Evolutionary conservation across 2,329 filamentous ascomycete species (phyloP).

Genomic region (Arthrobotrys pseudoclavata): DNA sequence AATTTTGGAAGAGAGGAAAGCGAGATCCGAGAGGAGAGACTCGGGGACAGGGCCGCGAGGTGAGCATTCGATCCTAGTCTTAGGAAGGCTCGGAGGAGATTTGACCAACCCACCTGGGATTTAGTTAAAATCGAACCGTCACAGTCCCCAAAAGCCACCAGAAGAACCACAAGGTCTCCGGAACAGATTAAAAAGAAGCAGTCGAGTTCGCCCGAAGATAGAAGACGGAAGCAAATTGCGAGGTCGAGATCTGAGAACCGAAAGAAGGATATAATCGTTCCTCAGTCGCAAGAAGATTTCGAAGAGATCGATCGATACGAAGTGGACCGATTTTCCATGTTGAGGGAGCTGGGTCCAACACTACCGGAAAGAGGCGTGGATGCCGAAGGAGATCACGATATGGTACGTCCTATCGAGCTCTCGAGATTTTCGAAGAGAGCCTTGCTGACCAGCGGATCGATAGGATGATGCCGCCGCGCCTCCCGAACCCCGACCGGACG

Average conservation of each 20-base stretch:
- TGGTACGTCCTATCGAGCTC: conserved; percentile 49
- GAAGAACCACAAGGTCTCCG: conserved; percentile 43
- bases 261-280: conserved; percentile 49
- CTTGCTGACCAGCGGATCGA: conserved; percentile 12
- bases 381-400: conserved; percentile 60
- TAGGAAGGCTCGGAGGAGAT: not conserved
- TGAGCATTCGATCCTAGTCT: not conserved
- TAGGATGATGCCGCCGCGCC: conserved; percentile 32
- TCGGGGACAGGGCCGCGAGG: conserved; percentile 50
- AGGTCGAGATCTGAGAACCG: conserved; percentile 56
- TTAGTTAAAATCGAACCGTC: conserved; percentile 46
- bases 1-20: conserved; percentile 61
- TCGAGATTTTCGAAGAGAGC: not conserved
- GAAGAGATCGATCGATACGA: conserved; percentile 62
- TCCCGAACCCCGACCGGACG: conserved; percentile 43
- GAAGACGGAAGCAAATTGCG: conserved; percentile 43
- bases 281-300: conserved; percentile 61
- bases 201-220: conserved; percentile 56
- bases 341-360: conserved; percentile 46
- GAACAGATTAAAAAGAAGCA: conserved; percentile 43
- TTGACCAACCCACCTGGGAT: not conserved
- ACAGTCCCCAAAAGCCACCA: conserved; percentile 57
- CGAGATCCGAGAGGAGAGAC: conserved; percentile 44
- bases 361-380: conserved; percentile 45
- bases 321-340: conserved; percentile 57